A percentile compares a stretch with the other conserved stretches of the same genome.
Evolutionary conservation across 2,329 filamentous ascomycete species (phyloP).

Genomic region (Teratosphaeria gauchensis): DNA sequence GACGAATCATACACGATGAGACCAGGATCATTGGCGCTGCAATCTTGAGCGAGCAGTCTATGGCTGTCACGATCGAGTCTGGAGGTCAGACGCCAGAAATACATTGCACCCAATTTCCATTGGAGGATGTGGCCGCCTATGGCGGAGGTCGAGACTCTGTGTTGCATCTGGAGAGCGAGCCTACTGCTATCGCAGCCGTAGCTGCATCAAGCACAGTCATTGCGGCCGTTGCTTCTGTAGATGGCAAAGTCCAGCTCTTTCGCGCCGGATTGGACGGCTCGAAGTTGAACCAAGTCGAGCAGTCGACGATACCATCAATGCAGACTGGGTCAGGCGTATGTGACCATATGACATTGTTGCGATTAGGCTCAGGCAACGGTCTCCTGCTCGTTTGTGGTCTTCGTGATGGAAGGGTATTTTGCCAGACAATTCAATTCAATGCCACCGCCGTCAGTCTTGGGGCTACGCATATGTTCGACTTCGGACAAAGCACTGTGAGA

Average conservation of each 20-base stretch:
- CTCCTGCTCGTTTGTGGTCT: constrained; percentile 19
- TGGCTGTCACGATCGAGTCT: neutral
- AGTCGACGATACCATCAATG: neutral
- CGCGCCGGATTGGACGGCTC: neutral
- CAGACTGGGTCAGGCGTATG: constrained; percentile 9
- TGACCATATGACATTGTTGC: constrained; percentile 17
- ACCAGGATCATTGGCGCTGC: constrained; percentile 16
- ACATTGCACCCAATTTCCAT: neutral
- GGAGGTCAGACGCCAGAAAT: neutral
- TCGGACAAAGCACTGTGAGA: constrained; percentile 20
- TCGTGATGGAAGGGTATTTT: constrained; percentile 19
- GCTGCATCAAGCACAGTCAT: neutral
- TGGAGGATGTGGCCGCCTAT: neutral
- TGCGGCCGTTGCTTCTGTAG: neutral
- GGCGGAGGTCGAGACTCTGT: neutral
- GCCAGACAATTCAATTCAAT: constrained; percentile 6
- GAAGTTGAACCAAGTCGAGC: neutral
- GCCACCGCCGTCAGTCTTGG: constrained; percentile 1
- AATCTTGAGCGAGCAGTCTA: constrained; percentile 3
- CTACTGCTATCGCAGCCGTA: neutral
- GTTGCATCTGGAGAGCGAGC: neutral
- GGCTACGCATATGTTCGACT: constrained; percentile 5
- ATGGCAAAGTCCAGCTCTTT: neutral
- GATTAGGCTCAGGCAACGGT: neutral
- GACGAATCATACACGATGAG: constrained; percentile 4